Percentiles rank a stretch among this genome's conserved stretches.
phyloP scores from a whole-genome alignment of 495 filamentous ascomycete genomes.

The Penicillium canescens region DNA sequence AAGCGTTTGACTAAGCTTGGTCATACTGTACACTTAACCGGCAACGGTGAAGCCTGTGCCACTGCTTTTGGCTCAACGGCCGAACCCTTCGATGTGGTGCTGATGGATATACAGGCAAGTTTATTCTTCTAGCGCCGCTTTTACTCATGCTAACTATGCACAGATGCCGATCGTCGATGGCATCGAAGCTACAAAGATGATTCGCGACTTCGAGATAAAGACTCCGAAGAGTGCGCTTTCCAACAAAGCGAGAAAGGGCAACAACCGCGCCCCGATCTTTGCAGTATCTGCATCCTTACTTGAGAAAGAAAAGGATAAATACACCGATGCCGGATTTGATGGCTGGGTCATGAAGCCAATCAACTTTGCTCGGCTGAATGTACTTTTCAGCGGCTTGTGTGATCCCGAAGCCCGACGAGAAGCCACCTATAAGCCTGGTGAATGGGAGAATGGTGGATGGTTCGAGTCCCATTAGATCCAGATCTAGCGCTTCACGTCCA shows the following conservation, averaged over 20 bases:
- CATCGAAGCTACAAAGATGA: conserved; percentile 77
- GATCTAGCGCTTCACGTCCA: background rate
- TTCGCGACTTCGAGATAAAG: conserved; percentile 65
- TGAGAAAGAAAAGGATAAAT: conserved; percentile 67
- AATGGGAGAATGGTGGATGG: conserved; percentile 75
- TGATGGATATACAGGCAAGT: conserved; percentile 94
- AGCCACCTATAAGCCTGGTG: conserved; percentile 58
- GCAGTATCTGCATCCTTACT: conserved; percentile 86
- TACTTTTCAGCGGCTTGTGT: conserved; percentile 58
- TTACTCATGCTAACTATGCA: background rate
- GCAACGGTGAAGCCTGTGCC: conserved; percentile 89
- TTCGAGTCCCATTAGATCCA: conserved; percentile 35
- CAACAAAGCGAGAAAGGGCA: conserved; percentile 54
- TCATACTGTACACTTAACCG: conserved; percentile 68
- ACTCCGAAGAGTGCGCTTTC: conserved; percentile 43
- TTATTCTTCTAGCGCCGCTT: too few species aligned
- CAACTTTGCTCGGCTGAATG: conserved; percentile 63
- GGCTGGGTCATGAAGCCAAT: conserved; percentile 87
- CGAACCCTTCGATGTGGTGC: conserved; percentile 70
- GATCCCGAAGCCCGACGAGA: conserved; percentile 44
- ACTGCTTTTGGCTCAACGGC: conserved; percentile 61
- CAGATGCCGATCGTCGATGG: conserved; percentile 93
- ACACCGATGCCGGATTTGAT: conserved; percentile 84
- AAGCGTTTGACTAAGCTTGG: conserved; percentile 83
- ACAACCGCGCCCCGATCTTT: conserved; percentile 69